Evolutionary conservation across 106 monocot species (phyloP).

Genomic region (Chionographis japonica): DNA sequence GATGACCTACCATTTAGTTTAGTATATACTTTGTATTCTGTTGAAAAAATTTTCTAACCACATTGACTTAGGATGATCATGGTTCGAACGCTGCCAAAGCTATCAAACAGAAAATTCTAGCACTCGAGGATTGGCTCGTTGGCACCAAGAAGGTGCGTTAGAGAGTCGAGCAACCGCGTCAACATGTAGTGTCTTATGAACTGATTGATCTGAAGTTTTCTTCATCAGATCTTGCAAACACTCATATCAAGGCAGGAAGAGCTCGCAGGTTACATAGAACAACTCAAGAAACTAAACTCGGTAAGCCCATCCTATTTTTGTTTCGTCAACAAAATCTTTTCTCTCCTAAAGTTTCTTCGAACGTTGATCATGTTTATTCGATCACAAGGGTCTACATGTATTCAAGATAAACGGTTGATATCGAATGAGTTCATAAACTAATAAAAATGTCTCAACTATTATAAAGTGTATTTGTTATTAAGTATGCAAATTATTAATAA

Average conservation of each 20-base stretch:
- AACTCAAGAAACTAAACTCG: slow-evolving; percentile 26
- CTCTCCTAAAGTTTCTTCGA: neutral
- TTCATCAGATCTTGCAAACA: slow-evolving; percentile 20
- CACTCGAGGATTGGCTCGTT: slow-evolving; percentile 18
- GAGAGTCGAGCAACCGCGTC: neutral
- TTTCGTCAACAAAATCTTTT: neutral
- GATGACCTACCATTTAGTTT: too few relatives aligned
- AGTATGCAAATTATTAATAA: too few relatives aligned
- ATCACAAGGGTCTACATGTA: too few relatives aligned
- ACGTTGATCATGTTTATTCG: neutral
- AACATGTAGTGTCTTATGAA: neutral
- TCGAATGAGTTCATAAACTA: too few relatives aligned
- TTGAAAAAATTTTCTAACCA: neutral
- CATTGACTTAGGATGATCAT: neutral
- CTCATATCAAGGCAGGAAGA: slow-evolving; percentile 30
- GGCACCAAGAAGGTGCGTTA: slow-evolving; percentile 20
- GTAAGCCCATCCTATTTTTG: slow-evolving; percentile 10
- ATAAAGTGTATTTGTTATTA: too few relatives aligned
- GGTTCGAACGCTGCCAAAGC: neutral
- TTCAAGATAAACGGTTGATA: too few relatives aligned
- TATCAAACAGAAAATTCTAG: slow-evolving; percentile 13
- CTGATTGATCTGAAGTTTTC: neutral
- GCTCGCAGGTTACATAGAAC: slow-evolving; percentile 17
- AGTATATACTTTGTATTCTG: too few relatives aligned
- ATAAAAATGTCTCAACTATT: too few relatives aligned